phyloP scores from a whole-genome alignment of 1,139 yeast genomes.

The Pichia sp. region DNA sequence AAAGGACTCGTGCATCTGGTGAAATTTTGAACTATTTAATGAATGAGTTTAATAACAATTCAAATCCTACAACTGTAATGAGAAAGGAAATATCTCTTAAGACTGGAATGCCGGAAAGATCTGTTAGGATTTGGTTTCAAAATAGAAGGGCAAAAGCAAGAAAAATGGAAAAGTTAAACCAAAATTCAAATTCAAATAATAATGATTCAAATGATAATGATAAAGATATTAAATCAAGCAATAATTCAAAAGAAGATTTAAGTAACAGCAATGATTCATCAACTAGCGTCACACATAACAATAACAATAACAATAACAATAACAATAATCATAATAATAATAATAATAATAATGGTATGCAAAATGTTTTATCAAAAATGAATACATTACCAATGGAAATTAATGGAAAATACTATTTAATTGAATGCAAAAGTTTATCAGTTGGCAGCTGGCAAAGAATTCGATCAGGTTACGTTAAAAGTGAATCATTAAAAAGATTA shows the following conservation, averaged over 20 bases:
- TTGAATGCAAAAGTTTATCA: constrained; percentile 59
- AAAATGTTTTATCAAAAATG: constrained; percentile 7
- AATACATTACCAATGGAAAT: constrained; percentile 42
- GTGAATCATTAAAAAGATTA: constrained; percentile 38
- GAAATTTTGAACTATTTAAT: constrained; percentile 68
- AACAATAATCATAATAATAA: background rate
- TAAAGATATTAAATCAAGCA: background rate
- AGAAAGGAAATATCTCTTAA: constrained; percentile 66
- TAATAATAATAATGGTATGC: constrained; percentile 4
- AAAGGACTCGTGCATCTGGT: constrained; percentile 69
- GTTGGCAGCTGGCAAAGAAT: constrained; percentile 79
- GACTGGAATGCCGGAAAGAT: constrained; percentile 85
- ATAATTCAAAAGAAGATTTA: background rate
- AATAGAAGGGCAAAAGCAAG: constrained; percentile 80
- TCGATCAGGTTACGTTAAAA: constrained; percentile 50
- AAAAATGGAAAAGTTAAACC: constrained; percentile 45
- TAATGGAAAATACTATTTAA: constrained; percentile 61
- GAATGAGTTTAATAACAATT: constrained; percentile 63
- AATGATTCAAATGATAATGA: background rate
- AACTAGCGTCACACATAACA: background rate
- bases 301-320: background rate
- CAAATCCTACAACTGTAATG: constrained; percentile 62
- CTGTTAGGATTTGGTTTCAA: constrained; percentile 94
- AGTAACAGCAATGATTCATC: background rate
- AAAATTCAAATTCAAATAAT: constrained; percentile 8